Evolutionary conservation across 2,329 filamentous ascomycete species (phyloP).

Genomic region (Penicillium sp.): DNA sequence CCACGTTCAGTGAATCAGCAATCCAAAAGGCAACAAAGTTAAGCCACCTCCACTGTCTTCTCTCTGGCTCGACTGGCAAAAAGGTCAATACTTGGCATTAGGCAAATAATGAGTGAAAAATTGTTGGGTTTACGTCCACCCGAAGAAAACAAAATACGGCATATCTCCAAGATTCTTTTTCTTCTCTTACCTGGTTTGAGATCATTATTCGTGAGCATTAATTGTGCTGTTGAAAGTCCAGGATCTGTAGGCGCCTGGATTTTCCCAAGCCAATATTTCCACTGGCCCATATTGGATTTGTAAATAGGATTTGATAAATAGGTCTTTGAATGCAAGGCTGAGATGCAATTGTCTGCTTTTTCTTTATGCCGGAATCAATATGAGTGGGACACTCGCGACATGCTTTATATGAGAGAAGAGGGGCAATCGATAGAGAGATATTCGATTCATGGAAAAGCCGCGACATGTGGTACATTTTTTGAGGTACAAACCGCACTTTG

Average conservation of each 20-base stretch:
- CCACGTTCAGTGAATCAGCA: slow-evolving; percentile 19
- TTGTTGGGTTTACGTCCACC: too few species aligned
- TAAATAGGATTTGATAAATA: background rate
- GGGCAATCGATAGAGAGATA: background rate
- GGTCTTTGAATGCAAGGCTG: background rate
- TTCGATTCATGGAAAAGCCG: background rate
- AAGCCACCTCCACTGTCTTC: slow-evolving; percentile 16
- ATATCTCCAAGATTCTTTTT: too few species aligned
- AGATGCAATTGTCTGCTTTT: background rate
- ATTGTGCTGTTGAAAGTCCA: slow-evolving; percentile 14
- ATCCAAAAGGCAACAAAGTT: slow-evolving; percentile 22
- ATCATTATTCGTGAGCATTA: slow-evolving; percentile 21
- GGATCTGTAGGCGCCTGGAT: slow-evolving; percentile 13
- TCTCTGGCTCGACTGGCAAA: slow-evolving; percentile 11
- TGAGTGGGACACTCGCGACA: too few species aligned
- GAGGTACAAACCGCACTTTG: background rate
- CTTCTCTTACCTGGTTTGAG: slow-evolving; percentile 13
- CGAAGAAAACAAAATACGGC: too few species aligned
- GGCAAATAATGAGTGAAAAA: background rate
- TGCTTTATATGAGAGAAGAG: background rate
- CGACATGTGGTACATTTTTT: background rate
- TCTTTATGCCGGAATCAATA: too few species aligned
- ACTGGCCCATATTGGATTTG: background rate
- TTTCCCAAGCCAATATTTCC: slow-evolving; percentile 7
- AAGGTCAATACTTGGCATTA: background rate